phyloP scores from a whole-genome alignment of 495 filamentous ascomycete species.

The Margaritispora aquatica region DNA sequence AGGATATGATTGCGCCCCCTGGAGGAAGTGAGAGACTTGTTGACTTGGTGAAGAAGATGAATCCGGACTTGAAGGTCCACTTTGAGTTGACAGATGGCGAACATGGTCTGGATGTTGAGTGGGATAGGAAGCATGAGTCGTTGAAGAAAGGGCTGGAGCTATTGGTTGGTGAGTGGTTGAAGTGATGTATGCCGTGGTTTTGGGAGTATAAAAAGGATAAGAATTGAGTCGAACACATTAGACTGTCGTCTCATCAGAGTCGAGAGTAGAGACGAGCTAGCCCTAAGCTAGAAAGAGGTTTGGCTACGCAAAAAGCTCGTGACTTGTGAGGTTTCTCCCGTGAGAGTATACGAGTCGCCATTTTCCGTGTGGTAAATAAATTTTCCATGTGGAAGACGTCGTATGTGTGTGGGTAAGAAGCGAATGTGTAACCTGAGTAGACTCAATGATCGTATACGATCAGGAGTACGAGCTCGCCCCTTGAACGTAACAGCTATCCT shows the following conservation, averaged over 20 bases:
- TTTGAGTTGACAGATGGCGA: neutral
- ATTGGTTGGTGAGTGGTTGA: neutral
- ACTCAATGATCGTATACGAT: neutral
- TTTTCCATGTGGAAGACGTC: neutral
- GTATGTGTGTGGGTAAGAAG: neutral
- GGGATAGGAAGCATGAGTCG: neutral
- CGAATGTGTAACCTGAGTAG: neutral
- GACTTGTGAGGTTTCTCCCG: neutral
- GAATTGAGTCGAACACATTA: neutral
- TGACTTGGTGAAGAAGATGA: neutral
- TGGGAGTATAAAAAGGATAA: too few species aligned
- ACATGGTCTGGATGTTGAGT: neutral
- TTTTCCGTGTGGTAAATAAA: neutral
- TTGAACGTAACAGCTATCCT: neutral
- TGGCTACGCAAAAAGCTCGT: neutral
- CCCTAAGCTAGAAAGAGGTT: neutral
- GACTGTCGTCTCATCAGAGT: neutral
- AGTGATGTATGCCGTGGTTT: too few species aligned
- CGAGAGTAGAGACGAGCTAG: neutral
- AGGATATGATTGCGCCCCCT: neutral
- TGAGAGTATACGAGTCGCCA: neutral
- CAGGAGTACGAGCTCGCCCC: neutral
- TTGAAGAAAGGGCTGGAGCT: neutral
- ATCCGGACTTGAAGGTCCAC: neutral
- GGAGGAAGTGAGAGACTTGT: neutral